phyloP scores from a whole-genome alignment of 768 basidiomycete genomes.

The Tricholoma sp. region DNA sequence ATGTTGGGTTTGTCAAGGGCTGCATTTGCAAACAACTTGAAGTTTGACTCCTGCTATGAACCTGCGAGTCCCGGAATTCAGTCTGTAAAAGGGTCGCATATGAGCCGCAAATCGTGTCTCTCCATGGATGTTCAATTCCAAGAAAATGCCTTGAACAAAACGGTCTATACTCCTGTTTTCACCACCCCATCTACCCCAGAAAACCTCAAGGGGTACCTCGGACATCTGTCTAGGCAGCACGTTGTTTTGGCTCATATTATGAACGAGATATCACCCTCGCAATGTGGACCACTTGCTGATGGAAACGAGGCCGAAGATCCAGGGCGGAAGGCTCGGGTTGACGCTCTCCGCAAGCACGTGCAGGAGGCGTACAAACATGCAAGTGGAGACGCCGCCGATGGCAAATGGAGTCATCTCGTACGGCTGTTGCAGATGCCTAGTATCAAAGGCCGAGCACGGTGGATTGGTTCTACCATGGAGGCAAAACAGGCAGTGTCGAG shows the following conservation, averaged over 20 bases:
- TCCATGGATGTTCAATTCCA: neutral
- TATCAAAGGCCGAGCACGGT: constrained; percentile 32
- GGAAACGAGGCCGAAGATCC: constrained; percentile 8
- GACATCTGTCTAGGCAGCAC: constrained; percentile 20
- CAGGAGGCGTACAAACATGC: constrained; percentile 29
- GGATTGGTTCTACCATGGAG: constrained; percentile 20
- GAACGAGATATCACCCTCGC: constrained; percentile 23
- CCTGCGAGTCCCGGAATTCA: neutral
- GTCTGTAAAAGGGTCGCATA: neutral
- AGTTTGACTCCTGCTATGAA: neutral
- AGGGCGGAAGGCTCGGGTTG: constrained; percentile 17
- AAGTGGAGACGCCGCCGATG: constrained; percentile 34
- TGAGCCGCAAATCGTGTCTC: neutral
- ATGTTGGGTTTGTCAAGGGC: neutral
- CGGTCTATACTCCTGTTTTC: constrained; percentile 15
- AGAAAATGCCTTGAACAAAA: constrained; percentile 2
- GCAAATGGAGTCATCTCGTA: constrained; percentile 42
- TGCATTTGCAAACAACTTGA: neutral
- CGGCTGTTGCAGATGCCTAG: constrained; percentile 35
- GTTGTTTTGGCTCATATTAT: constrained; percentile 22
- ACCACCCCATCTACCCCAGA: constrained; percentile 11
- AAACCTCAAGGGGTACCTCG: constrained; percentile 14
- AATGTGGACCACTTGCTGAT: constrained; percentile 8
- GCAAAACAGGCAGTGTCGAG: constrained; percentile 18
- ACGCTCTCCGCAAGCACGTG: constrained; percentile 28